Evolutionary conservation across 805 yeast species (phyloP).

Genomic region (Candida sakaeoensis): DNA sequence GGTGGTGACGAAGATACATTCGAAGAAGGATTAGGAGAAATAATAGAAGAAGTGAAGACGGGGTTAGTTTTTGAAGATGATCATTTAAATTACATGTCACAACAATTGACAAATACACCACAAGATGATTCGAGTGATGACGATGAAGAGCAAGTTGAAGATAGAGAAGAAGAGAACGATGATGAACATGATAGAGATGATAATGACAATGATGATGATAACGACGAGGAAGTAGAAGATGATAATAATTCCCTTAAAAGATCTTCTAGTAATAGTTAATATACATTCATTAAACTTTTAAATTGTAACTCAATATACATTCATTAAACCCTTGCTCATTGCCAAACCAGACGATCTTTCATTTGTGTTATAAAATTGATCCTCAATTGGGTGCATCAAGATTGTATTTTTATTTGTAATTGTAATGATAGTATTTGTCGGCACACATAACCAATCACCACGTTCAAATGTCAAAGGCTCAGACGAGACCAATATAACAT

Average conservation of each 20-base stretch:
- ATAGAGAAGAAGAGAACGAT: slow-evolving; percentile 55
- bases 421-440: slow-evolving; percentile 83
- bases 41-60: slow-evolving; percentile 33
- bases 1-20: slow-evolving; percentile 67
- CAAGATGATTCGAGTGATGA: slow-evolving; percentile 10
- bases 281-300: slow-evolving; percentile 92
- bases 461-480: slow-evolving; percentile 96
- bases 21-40: slow-evolving; percentile 37
- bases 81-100: slow-evolving; percentile 70
- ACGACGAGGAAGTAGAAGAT: slow-evolving; percentile 14
- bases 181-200: slow-evolving; percentile 80
- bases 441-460: slow-evolving; percentile 96
- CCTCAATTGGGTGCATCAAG: slow-evolving; percentile 83
- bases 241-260: slow-evolving; percentile 35
- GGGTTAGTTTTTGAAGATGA: slow-evolving; percentile 40
- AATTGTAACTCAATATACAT: slow-evolving; percentile 81
- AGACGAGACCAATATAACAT: slow-evolving; percentile 93
- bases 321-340: slow-evolving; percentile 89
- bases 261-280: slow-evolving; percentile 57
- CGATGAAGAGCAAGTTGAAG: slow-evolving; percentile 31
- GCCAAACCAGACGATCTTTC: slow-evolving; percentile 79
- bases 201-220: slow-evolving; percentile 38
- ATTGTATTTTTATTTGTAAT: slow-evolving; percentile 78
- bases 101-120: slow-evolving; percentile 54
- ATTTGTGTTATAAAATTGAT: slow-evolving; percentile 79